Percentiles rank a stretch among this genome's conserved stretches.
These are phyloP conservation scores for Melaleuca quinquenervia DNA, from an alignment of 345 rosid species.

Conservation along the genomic window DNA sequence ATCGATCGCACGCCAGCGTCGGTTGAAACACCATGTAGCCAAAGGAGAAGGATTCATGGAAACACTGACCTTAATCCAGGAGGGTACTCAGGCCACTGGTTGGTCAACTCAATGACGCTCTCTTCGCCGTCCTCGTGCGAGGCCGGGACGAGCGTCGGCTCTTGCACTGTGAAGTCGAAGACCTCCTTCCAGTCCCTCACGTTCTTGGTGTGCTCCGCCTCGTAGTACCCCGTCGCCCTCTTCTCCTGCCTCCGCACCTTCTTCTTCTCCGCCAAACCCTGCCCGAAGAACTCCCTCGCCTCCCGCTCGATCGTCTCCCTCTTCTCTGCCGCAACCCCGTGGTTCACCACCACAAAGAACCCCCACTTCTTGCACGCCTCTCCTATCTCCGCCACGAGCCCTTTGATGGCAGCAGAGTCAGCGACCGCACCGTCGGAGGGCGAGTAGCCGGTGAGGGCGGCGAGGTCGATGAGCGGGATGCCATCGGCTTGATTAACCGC, in stretches of 20 bases:
- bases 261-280: slow-evolving; percentile 18
- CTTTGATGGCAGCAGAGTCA: neutral
- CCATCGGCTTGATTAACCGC: neutral
- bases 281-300: slow-evolving; percentile 13
- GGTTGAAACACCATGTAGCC: neutral
- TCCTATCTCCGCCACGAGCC: slow-evolving; percentile 13
- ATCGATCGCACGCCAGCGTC: neutral
- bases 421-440: neutral
- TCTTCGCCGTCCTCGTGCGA: slow-evolving; percentile 7
- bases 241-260: slow-evolving; percentile 19
- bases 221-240: slow-evolving; percentile 19
- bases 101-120: slow-evolving; percentile 1
- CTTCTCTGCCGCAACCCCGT: slow-evolving; percentile 21
- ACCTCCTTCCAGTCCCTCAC: slow-evolving; percentile 52
- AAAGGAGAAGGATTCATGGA: neutral
- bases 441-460: neutral
- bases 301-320: slow-evolving; percentile 1
- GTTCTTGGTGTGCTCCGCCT: slow-evolving; percentile 34
- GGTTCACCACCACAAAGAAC: slow-evolving; percentile 29
- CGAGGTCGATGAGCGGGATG: slow-evolving; percentile 25
- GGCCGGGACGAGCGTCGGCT: slow-evolving; percentile 11
- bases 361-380: slow-evolving; percentile 34
- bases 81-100: slow-evolving; percentile 19
- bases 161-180: slow-evolving; percentile 10
- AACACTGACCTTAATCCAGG: slow-evolving; percentile 5